A percentile compares a stretch with the other conserved stretches of the same genome.
phyloP scores from a whole-genome alignment of 2,329 filamentous ascomycete species.

The Fusarium penzigii region DNA sequence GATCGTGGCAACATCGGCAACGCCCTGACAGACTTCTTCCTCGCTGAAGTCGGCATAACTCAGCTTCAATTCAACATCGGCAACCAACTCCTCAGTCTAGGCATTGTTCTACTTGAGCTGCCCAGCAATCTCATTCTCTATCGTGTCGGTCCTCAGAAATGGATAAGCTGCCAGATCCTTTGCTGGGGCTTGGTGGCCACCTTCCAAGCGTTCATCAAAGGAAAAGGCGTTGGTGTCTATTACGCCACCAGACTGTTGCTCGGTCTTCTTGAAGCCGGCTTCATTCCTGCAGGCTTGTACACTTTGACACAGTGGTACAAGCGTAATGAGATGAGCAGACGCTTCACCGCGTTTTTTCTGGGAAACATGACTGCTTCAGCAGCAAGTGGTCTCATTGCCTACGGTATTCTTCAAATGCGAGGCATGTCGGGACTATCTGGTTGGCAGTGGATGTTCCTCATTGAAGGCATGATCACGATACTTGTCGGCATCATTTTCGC shows the following conservation, averaged over 20 bases:
- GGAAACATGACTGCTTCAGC: slow-evolving; percentile 44
- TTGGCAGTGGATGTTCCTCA: slow-evolving; percentile 47
- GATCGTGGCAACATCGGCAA: slow-evolving; percentile 38
- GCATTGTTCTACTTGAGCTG: slow-evolving; percentile 4
- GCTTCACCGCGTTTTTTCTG: slow-evolving; percentile 45
- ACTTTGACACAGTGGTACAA: slow-evolving; percentile 50
- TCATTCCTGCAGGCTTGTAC: slow-evolving; percentile 48
- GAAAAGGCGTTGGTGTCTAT: too few relatives aligned
- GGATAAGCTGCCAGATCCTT: too few relatives aligned
- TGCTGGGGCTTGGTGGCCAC: too few relatives aligned
- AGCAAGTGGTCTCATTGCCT: slow-evolving; percentile 42
- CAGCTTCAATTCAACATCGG: slow-evolving; percentile 50
- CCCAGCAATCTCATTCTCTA: slow-evolving; percentile 18
- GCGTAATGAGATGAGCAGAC: slow-evolving; percentile 42
- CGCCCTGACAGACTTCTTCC: slow-evolving; percentile 21
- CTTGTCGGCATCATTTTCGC: slow-evolving; percentile 32
- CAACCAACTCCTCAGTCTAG: slow-evolving; percentile 43
- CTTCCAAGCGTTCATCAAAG: too few relatives aligned
- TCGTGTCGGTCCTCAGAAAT: too few relatives aligned
- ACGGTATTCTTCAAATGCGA: slow-evolving; percentile 34
- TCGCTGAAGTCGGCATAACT: slow-evolving; percentile 30
- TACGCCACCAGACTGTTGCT: too few relatives aligned
- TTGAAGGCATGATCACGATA: slow-evolving; percentile 35
- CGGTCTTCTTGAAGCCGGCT: slow-evolving; percentile 38
- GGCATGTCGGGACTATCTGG: slow-evolving; percentile 35